Conservation (phyloP, 495 filamentous ascomycete genomes). For the Parmelia sp. region DNA sequence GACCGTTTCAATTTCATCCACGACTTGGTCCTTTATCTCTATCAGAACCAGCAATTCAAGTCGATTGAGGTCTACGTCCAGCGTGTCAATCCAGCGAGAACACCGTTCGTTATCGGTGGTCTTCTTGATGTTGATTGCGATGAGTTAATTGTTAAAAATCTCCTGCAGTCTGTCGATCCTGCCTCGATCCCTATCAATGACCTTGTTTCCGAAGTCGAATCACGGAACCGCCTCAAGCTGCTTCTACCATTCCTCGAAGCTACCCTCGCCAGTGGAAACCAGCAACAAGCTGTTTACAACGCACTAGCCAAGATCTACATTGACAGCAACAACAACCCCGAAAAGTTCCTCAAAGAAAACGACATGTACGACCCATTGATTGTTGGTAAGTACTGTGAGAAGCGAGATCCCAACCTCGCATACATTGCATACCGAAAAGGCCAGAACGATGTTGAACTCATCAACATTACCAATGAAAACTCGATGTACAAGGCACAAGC, state of each 20-base stretch:
- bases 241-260: constrained; percentile 94
- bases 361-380: constrained; percentile 89
- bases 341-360: constrained; percentile 98
- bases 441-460: constrained; percentile 93
- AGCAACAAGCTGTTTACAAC: constrained; percentile 97
- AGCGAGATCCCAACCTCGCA: constrained; percentile 94
- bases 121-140: constrained; percentile 98
- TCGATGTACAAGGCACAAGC: constrained; percentile 97
- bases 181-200: constrained; percentile 89
- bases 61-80: constrained; percentile 99
- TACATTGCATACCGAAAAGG: constrained; percentile 96
- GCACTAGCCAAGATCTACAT: constrained; percentile 99
- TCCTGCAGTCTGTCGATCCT: constrained; percentile 82
- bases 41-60: constrained; percentile 99
- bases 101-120: constrained; percentile 89
- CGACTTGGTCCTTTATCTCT: constrained; percentile 93
- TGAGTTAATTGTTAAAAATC: constrained; percentile 87
- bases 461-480: constrained; percentile 98
- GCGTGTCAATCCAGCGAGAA: constrained; percentile 89
- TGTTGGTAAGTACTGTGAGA: constrained; percentile 98
- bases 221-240: constrained; percentile 90
- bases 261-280: constrained; percentile 82
- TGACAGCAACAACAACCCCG: constrained; percentile 97
- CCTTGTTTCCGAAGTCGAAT: constrained; percentile 91
- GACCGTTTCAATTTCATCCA: constrained; percentile 98